Evolutionary conservation across 192 early-diverging fungal species (phyloP).

Genomic region (Glomus cerebriforme): DNA sequence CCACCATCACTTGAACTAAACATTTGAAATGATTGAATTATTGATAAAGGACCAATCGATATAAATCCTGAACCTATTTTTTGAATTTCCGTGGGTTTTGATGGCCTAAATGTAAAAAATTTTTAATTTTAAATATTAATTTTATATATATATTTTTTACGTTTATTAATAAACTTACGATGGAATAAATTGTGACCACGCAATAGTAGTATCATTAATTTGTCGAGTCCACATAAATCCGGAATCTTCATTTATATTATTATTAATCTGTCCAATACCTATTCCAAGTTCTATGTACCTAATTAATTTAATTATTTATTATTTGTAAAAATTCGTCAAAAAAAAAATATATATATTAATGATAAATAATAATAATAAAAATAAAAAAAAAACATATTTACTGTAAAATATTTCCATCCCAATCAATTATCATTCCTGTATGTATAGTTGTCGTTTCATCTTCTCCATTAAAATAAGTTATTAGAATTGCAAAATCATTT

Average conservation of each 20-base stretch:
- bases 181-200: background rate
- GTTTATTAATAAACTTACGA: no score
- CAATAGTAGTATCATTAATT: background rate
- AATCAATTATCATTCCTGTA: background rate
- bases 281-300: background rate
- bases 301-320: no score
- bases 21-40: background rate
- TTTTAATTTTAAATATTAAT: no score
- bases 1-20: background rate
- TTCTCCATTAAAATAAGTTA: background rate
- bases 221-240: background rate
- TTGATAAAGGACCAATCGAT: background rate
- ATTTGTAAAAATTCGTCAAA: no score
- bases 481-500: background rate
- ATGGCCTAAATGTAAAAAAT: background rate
- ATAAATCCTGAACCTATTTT: background rate
- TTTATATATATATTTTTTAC: no score
- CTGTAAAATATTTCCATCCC: background rate
- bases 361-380: no score
- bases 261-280: background rate
- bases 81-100: background rate
- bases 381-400: background rate
- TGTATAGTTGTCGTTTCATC: background rate
- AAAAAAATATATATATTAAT: no score
- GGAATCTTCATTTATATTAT: background rate